phyloP scores from a whole-genome alignment of 257 asterid species.

The Solanum sparsipilum region DNA sequence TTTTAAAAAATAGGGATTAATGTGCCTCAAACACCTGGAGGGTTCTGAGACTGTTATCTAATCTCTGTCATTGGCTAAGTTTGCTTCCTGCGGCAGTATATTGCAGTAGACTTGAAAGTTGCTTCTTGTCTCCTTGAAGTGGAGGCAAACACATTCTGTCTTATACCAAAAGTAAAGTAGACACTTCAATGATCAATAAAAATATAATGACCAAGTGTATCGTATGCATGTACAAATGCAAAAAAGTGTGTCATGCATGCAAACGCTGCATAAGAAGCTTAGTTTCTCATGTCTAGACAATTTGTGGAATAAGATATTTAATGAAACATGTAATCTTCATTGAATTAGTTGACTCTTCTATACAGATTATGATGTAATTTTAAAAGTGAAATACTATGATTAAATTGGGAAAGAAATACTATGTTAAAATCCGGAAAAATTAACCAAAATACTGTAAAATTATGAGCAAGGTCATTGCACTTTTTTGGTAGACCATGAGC shows the following conservation, averaged over 20 bases:
- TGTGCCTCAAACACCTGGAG: neutral
- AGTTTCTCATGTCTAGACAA: neutral
- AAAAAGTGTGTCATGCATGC: neutral
- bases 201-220: neutral
- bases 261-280: neutral
- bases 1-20: neutral
- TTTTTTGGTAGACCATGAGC: neutral
- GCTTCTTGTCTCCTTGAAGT: neutral
- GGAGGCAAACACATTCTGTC: neutral
- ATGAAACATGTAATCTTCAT: neutral
- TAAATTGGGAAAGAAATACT: neutral
- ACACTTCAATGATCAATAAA: neutral
- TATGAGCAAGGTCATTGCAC: neutral
- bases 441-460: neutral
- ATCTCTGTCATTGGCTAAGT: neutral
- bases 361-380: neutral
- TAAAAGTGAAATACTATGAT: neutral
- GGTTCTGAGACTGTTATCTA: neutral
- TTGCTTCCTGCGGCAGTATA: neutral
- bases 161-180: neutral
- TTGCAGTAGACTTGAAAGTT: neutral
- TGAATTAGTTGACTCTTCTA: neutral
- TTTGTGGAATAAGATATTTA: neutral
- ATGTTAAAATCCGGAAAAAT: neutral
- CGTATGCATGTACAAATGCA: neutral